Conservation (phyloP, 2,329 filamentous ascomycete genomes). For the Fusarium acutatum region DNA sequence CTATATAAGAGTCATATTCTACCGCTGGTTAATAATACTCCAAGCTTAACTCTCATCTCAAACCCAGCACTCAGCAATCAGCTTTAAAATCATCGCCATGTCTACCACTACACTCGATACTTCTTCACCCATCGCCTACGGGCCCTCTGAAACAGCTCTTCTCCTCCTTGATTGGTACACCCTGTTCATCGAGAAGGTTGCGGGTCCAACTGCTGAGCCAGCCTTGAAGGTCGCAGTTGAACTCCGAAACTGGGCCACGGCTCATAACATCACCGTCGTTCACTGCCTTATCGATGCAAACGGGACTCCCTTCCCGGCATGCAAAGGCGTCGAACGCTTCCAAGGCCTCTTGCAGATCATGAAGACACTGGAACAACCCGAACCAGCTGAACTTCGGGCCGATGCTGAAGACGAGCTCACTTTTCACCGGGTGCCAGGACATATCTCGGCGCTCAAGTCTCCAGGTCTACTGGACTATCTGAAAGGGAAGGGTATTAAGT, state of each 20-base stretch:
- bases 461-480: background rate
- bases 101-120: background rate
- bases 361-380: background rate
- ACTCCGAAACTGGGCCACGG: background rate
- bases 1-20: background rate
- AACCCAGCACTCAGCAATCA: background rate
- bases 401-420: background rate
- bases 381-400: background rate
- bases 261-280: background rate
- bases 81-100: background rate
- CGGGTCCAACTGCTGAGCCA: background rate
- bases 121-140: background rate
- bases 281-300: constrained; percentile 1
- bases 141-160: background rate
- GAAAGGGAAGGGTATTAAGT: background rate
- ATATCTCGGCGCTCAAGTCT: background rate
- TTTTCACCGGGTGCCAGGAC: background rate
- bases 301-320: background rate
- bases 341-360: background rate
- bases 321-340: background rate
- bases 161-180: background rate
- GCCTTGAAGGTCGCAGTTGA: background rate
- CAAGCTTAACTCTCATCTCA: background rate
- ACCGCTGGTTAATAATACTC: background rate
- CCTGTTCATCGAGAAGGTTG: background rate